A percentile compares a stretch with the other conserved stretches of the same genome.
Evolutionary conservation across 129 eudicot genomes (phyloP).

Genomic region (Rutidosis leptorrhynchoides): DNA sequence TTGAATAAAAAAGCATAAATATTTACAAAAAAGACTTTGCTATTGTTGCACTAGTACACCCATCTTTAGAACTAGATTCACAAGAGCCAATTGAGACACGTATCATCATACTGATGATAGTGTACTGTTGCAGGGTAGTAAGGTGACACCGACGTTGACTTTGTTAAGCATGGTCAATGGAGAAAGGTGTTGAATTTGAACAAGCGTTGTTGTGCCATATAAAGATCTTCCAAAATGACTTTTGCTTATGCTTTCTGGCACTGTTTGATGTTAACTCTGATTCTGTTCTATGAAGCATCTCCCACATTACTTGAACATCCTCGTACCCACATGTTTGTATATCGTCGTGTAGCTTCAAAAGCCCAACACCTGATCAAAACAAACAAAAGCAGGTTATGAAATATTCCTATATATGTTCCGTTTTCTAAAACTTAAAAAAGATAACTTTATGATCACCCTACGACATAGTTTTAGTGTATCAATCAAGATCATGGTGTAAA

Average conservation of each 20-base stretch:
- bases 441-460: not conserved
- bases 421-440: not conserved
- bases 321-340: slow-evolving; percentile 82
- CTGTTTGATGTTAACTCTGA: slow-evolving; percentile 44
- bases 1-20: slow-evolving; percentile 35
- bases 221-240: slow-evolving; percentile 57
- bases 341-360: slow-evolving; percentile 70
- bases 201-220: slow-evolving; percentile 47
- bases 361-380: slow-evolving; percentile 47
- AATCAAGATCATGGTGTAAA: not conserved
- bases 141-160: slow-evolving; percentile 25
- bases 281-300: slow-evolving; percentile 75
- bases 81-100: slow-evolving; percentile 29
- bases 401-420: not conserved
- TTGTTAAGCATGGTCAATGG: slow-evolving; percentile 43
- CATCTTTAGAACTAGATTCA: slow-evolving; percentile 17
- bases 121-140: slow-evolving; percentile 36
- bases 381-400: not conserved
- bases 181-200: slow-evolving; percentile 37
- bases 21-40: slow-evolving; percentile 46
- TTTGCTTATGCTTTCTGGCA: slow-evolving; percentile 43
- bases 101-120: slow-evolving; percentile 29
- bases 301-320: slow-evolving; percentile 94
- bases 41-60: slow-evolving; percentile 12
- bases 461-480: not conserved